Conservation (phyloP, 371 early-diverging fungal genomes). For the Mortierella sp. region DNA sequence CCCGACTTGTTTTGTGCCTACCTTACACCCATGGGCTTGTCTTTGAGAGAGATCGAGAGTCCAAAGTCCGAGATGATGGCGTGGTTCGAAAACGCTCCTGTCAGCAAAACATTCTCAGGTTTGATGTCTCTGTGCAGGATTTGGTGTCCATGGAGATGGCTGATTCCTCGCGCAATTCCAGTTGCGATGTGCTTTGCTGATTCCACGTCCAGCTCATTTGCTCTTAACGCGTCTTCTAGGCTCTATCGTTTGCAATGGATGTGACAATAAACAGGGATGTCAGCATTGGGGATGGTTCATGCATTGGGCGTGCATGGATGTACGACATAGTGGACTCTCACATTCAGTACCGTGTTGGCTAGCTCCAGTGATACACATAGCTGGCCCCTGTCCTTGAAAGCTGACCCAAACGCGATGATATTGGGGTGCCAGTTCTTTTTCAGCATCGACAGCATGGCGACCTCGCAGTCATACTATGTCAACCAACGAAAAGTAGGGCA, state of each 20-base stretch:
- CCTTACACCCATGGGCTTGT: neutral
- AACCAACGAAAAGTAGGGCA: neutral
- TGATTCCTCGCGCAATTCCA: neutral
- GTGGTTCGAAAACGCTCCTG: neutral
- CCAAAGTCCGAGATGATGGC: neutral
- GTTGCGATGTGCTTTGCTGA: neutral
- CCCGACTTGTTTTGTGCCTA: neutral
- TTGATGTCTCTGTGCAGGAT: neutral
- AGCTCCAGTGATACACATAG: neutral
- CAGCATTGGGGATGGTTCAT: neutral
- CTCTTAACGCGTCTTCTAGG: neutral
- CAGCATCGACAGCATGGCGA: neutral
- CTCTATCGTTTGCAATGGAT: neutral
- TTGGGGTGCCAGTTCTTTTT: neutral
- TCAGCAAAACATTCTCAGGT: neutral
- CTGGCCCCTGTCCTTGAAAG: neutral
- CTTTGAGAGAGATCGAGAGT: neutral
- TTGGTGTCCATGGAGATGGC: neutral
- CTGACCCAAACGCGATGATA: neutral
- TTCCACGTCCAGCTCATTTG: neutral
- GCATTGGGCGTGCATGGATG: neutral
- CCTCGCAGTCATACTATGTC: neutral
- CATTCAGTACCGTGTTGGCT: neutral
- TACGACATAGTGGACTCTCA: neutral
- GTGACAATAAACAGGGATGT: neutral